Evolutionary conservation across 768 basidiomycete genomes (phyloP).

Genomic region (Leccinum subtestaceum): DNA sequence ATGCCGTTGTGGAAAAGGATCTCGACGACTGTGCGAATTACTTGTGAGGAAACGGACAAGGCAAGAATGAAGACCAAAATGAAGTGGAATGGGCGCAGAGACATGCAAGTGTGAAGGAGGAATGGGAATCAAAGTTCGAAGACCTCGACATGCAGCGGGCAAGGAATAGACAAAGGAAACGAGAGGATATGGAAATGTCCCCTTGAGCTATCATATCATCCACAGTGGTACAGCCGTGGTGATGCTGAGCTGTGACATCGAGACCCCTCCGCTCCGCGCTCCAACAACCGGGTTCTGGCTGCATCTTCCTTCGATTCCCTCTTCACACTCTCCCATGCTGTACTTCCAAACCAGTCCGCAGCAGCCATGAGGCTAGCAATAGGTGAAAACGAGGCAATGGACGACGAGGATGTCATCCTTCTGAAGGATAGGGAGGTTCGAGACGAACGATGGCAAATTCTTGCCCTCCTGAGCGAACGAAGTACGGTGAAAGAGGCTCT

Average conservation of each 20-base stretch:
- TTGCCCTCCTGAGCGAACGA: constrained; percentile 69
- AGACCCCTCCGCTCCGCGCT: constrained; percentile 44
- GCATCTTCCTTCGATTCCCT: constrained; percentile 72
- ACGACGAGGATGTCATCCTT: constrained; percentile 48
- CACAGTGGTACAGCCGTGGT: not conserved
- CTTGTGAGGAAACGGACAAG: constrained; percentile 40
- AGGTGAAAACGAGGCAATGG: constrained; percentile 46
- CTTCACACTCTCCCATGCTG: constrained; percentile 75
- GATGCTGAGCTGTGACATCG: not conserved
- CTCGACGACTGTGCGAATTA: constrained; percentile 43
- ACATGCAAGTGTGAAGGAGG: constrained; percentile 34
- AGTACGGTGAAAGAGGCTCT: constrained; percentile 66
- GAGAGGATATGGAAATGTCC: constrained; percentile 27
- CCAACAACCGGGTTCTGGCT: constrained; percentile 49
- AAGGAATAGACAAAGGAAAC: constrained; percentile 22
- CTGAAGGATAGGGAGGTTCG: constrained; percentile 63
- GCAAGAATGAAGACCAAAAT: constrained; percentile 21
- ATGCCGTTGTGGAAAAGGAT: constrained; percentile 41
- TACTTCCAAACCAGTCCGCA: constrained; percentile 74
- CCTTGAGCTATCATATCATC: constrained; percentile 7
- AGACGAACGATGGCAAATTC: constrained; percentile 74
- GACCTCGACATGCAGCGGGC: constrained; percentile 19
- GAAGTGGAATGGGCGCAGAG: constrained; percentile 37
- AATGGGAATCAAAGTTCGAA: constrained; percentile 45
- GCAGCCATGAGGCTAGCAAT: constrained; percentile 68